Percentiles rank a stretch among this genome's conserved stretches.
phyloP scores from a whole-genome alignment of 2,329 filamentous ascomycete species.

The Aspergillus sp. region DNA sequence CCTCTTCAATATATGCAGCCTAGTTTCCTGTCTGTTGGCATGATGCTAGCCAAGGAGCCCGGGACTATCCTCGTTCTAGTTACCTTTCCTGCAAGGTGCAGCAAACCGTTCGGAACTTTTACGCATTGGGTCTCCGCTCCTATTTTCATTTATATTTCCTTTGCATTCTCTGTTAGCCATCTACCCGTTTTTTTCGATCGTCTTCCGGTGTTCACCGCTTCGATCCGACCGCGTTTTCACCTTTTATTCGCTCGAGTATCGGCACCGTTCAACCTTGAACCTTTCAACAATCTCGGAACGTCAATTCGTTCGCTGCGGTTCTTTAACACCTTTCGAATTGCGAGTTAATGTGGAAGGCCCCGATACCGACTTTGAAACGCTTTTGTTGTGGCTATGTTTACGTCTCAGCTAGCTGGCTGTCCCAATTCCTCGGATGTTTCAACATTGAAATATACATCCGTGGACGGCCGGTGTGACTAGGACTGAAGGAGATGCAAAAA shows the following conservation, averaged over 20 bases:
- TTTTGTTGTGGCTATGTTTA: slow-evolving; percentile 35
- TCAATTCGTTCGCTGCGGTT: slow-evolving; percentile 3
- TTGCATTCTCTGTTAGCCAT: slow-evolving; percentile 38
- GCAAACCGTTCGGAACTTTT: slow-evolving; percentile 34
- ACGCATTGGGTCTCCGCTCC: slow-evolving; percentile 31
- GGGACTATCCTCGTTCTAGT: slow-evolving; percentile 28
- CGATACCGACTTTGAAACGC: slow-evolving; percentile 31
- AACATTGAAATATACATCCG: slow-evolving; percentile 10
- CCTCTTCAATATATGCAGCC: slow-evolving; percentile 16
- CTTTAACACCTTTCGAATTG: slow-evolving; percentile 6
- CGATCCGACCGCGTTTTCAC: slow-evolving; percentile 28
- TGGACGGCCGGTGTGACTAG: slow-evolving; percentile 22
- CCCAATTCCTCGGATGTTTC: slow-evolving; percentile 17
- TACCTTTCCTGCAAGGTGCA: slow-evolving; percentile 27
- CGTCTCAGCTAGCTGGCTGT: slow-evolving; percentile 27
- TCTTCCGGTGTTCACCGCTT: slow-evolving; percentile 33
- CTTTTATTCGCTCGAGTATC: slow-evolving; percentile 18
- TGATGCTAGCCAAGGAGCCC: slow-evolving; percentile 30
- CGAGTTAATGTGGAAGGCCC: slow-evolving; percentile 19
- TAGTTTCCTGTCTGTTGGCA: slow-evolving; percentile 28
- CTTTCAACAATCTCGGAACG: not conserved
- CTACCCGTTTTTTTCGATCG: slow-evolving; percentile 35
- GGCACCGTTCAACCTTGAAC: slow-evolving; percentile 8
- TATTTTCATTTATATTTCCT: slow-evolving; percentile 27
- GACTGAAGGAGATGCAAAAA: slow-evolving; percentile 35